Evolutionary conservation across 352 stramenopile genomes (phyloP), one percentile per base, ranked within the genome.

Genomic region (Phytopythium montanum): DNA sequence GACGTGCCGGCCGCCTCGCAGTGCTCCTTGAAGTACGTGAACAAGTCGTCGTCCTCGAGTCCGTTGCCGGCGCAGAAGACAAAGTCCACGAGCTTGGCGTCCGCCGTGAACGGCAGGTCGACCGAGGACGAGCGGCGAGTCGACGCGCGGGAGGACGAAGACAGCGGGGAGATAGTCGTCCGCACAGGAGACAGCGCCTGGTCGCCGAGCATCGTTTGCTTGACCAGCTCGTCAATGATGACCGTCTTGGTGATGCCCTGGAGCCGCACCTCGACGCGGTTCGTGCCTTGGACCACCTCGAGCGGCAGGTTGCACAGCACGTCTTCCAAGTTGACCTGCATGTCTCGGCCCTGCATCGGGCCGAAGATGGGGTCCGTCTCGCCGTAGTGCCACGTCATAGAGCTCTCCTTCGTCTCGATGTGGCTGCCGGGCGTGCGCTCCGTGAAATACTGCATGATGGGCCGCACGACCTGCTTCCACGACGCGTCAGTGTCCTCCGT

Each of bases 291-390:
- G 19, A 93, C 56, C 48, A 93, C 85, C 60, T 93, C 85, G 41
- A 95, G 67, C 18, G 85, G 85, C 54, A 95, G 44, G 48, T 90
- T 91, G 39, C 79, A 88, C 51, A 95, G 54, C n/a, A 90, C 81
- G 59, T 95, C 85, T 70, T 95, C 85, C 58, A 95, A 65, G 54
- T 95, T 87, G 19, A 95, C 84, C 62, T 93, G 85, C 85, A 95
- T 95, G 56, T 95, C 85, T 21, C 86, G 85, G 2, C 83, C 85
- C 58, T 95, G 85, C 85, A 90, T 92, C 9, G 80, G 74, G 0
- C 82, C 82, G 69, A 90, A 88, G 54, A 87, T 87, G 14, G 79
- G 73, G 55, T 93, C 83, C 8, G 81, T 87, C 29, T 90, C 79
- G 10, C 78, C 79, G 64, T 90, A 87, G 53, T 85, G 73, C 78